Base-by-base conservation (phyloP, 2,329 filamentous ascomycete species). In the Coleophoma eucalyptorum region DNA sequence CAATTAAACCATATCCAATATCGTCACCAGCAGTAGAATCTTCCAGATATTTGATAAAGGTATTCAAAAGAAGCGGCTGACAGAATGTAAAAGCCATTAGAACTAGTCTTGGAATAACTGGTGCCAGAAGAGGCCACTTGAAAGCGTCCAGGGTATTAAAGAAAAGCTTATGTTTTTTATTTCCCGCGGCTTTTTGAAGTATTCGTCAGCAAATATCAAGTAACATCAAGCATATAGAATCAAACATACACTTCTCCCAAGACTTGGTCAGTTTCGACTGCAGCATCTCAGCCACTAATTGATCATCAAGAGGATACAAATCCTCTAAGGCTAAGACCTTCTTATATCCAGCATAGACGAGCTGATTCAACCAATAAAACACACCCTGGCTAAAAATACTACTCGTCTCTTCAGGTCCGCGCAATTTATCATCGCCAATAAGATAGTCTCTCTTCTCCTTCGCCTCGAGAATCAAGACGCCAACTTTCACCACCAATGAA, bases 1-100 rank as follows among this genome's bases (percentile, higher is more conserved):
- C 60, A 12, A 62, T 56, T 20, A 62, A 46, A 8, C 58, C 59
- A 46, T 59, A 55, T 2, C 58, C 58, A 4, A 20, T 53, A 45
- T 49, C 35, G 0, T 51, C 56, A 31, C 41, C 41, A 16, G 50
- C 44, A 15, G 49, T 38, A 13, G 50, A 45, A 18, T 40, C 26
- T 21, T 21, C 12, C 11, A 46, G n/a, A 20, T 34, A 46, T 12
- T 46, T 51, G 4, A 57, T 53, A 26, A 48, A 51, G n/a, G 35
- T 41, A 16, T 51, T 51, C 15, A 58, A 52, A 5, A 58, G 47
- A 43, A 58, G 51, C 5, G 56, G 56, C 34, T 64, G 60, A 12
- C 48, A 53, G 42, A 60, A 60, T 7, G 43, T 56, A 19, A 62
- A 55, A 13, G 50, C 49, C 20, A 55, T 46, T 21, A 50, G 52